These are phyloP conservation scores for Tritrichomonas musculus DNA, from an alignment of 208 protist species.

Conservation along the genomic window DNA sequence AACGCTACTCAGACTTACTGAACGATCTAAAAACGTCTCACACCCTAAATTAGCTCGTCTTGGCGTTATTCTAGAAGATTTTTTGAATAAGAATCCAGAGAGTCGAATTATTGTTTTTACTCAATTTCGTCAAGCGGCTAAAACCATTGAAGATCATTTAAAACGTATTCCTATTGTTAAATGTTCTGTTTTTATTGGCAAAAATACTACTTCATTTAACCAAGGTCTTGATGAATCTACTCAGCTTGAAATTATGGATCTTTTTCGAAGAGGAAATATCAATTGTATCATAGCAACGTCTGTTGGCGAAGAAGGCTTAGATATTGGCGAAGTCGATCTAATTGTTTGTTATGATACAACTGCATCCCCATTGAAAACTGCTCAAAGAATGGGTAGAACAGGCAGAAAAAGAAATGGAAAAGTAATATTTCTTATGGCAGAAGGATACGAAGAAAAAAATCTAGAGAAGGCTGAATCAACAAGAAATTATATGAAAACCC, in stretches of 20 bases:
- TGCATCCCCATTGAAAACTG: constrained; percentile 35
- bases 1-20: background rate
- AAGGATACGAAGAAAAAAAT: constrained; percentile 7
- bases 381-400: constrained; percentile 54
- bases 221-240: background rate
- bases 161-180: background rate
- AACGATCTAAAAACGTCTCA: background rate
- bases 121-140: background rate
- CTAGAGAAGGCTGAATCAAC: background rate
- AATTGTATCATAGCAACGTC: constrained; percentile 50
- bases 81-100: background rate
- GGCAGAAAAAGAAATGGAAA: constrained; percentile 41
- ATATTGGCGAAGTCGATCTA: constrained; percentile 57
- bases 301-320: constrained; percentile 55
- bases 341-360: constrained; percentile 51
- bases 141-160: background rate
- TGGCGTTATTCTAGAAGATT: background rate
- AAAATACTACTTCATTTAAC: background rate
- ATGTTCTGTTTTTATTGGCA: background rate
- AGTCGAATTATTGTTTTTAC: background rate
- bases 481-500: background rate
- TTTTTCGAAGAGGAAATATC: constrained; percentile 42
- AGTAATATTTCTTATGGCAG: constrained; percentile 22
- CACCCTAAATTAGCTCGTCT: background rate
- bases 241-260: background rate